These are phyloP conservation scores for Urostyla sp. DNA, from an alignment of 73 alveolate species.

Conservation along the genomic window DNA sequence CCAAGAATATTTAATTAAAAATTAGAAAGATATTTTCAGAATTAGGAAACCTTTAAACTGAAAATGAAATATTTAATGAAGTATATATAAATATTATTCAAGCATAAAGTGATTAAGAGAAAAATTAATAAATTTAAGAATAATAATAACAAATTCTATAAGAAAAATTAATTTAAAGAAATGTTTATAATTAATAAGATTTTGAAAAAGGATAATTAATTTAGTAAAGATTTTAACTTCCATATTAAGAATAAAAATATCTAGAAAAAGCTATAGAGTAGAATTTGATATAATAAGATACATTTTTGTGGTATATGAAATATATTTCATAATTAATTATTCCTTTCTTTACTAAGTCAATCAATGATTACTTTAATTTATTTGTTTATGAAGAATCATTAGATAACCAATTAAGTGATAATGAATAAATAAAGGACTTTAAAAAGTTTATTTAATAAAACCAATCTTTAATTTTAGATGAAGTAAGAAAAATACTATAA, in stretches of 20 bases:
- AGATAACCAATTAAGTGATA: too few relatives aligned
- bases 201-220: too few relatives aligned
- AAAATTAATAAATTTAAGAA: not conserved
- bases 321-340: slow-evolving; percentile 27
- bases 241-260: too few relatives aligned
- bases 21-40: not conserved
- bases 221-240: too few relatives aligned
- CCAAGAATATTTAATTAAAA: not conserved
- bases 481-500: too few relatives aligned
- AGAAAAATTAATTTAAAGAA: slow-evolving; percentile 1
- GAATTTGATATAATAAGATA: slow-evolving; percentile 44
- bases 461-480: too few relatives aligned
- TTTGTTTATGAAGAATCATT: slow-evolving; percentile 44
- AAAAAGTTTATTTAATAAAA: slow-evolving; percentile 49
- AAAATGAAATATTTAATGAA: slow-evolving; percentile 7
- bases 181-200: not conserved
- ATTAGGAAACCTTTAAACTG: not conserved
- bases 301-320: slow-evolving; percentile 31
- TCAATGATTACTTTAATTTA: slow-evolving; percentile 35
- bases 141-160: slow-evolving; percentile 1
- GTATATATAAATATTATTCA: not conserved
- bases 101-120: not conserved
- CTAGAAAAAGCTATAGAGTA: not conserved
- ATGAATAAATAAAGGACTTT: too few relatives aligned
- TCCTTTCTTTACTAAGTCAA: slow-evolving; percentile 24